Base-by-base conservation (phyloP, 306 rosid genomes). In the Corylus avellana region DNA sequence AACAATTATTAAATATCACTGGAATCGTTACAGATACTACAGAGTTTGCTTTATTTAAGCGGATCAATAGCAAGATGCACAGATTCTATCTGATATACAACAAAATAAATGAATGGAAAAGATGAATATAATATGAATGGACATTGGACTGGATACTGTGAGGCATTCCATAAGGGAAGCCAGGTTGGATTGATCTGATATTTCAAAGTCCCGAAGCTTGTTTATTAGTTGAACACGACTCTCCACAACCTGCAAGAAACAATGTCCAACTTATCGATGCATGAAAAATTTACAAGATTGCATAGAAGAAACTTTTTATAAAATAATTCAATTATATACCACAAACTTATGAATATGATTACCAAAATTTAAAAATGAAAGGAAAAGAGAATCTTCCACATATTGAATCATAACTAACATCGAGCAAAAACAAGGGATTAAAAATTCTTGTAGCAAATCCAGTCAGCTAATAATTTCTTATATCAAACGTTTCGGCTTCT, bases 201-300 rank as follows among this genome's bases (percentile, higher is more conserved):
- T 83, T 25, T 89, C 82, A 25, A 91, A 35, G 22, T 87, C 78
- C 58, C 86, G 86, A 20, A 92, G 90, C 69, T 84, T 86, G 12
- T 70, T 73, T 22, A 95, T 78, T 68, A 90, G 84, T 53, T 84
- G 84, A 85, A 85, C 70, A 50, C 97, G 97, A 84, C 62, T 86
- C 85, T 90, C 98, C 7, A 91, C 94, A 44, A 87, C 84, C 96
- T 91, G 88, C 12, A 22, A 29, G 76, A 75, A 61, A 59, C 56
- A 73, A 8, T 54, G 42, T 47, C 9, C 4, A 1, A 56, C 12
- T 68, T 55, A 75, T 29, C 16, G 32, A 54, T n/a, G 20, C 25
- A 50, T 62, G 50, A 66, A 17, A 76, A 59, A 71, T 29, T 49
- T 8, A 18, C 48, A 37, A 66, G 47, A 37, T 42, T 66, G 29